phyloP scores from a whole-genome alignment of 805 yeast genomes.

The Kluyveromyces nonfermentans region DNA sequence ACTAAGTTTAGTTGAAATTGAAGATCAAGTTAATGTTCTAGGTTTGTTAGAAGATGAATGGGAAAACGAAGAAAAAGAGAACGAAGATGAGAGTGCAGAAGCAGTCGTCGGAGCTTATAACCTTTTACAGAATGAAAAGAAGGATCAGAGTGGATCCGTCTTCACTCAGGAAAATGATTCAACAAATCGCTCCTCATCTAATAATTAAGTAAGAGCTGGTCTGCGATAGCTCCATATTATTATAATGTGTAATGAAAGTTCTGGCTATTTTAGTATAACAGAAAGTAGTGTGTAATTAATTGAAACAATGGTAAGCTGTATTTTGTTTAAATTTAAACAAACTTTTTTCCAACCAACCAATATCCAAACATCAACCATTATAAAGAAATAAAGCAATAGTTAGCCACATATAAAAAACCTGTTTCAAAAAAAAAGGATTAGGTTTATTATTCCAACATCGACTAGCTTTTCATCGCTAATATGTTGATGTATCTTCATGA shows the following conservation, averaged over 20 bases:
- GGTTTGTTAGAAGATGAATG: constrained; percentile 44
- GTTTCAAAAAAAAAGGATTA: too few relatives aligned
- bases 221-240: background rate
- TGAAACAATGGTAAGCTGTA: too few relatives aligned
- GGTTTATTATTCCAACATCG: too few relatives aligned
- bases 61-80: constrained; percentile 20
- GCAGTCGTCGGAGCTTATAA: constrained; percentile 9
- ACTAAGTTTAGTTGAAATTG: constrained; percentile 47
- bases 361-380: too few relatives aligned
- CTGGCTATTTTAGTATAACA: background rate
- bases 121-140: constrained; percentile 7
- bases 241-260: background rate
- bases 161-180: background rate
- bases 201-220: background rate
- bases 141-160: background rate
- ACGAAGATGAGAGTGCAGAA: constrained; percentile 10
- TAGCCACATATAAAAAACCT: too few relatives aligned
- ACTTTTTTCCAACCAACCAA: too few relatives aligned
- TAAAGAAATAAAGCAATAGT: too few relatives aligned
- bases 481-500: too few relatives aligned
- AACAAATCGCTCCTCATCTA: background rate
- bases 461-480: too few relatives aligned
- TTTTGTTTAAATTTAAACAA: too few relatives aligned
- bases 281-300: background rate
- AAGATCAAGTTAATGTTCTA: constrained; percentile 47